Evolutionary conservation across 306 rosid genomes (phyloP).

Genomic region (Quercus gilva): DNA sequence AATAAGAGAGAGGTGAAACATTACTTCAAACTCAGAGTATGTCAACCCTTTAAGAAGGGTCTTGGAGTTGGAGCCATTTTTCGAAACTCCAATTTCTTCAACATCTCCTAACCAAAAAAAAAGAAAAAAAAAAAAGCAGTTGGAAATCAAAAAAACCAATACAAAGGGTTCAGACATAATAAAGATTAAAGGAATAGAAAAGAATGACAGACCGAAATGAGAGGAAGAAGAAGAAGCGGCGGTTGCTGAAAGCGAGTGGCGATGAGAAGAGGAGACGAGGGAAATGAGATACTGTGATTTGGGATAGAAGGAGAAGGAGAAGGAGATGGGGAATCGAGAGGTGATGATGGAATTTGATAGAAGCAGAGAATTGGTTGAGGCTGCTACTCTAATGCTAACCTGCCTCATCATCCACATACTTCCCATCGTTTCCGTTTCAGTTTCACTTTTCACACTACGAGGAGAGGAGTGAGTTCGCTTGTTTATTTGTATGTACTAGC

Average conservation of each 20-base stretch:
- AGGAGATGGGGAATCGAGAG: conserved; percentile 14
- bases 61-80: conserved; percentile 44
- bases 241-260: conserved; percentile 44
- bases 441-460: no score
- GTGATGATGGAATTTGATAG: conserved; percentile 25
- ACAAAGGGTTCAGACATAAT: background rate
- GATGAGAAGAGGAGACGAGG: conserved; percentile 25
- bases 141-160: background rate
- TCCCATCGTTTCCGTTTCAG: background rate
- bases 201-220: conserved; percentile 32
- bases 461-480: no score
- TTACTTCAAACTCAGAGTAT: conserved; percentile 73
- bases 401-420: conserved; percentile 55
- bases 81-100: conserved; percentile 19
- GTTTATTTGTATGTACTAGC: no score
- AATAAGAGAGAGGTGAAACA: background rate
- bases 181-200: no score
- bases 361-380: conserved; percentile 20
- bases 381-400: conserved; percentile 24
- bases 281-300: conserved; percentile 25
- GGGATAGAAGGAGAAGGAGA: conserved; percentile 27
- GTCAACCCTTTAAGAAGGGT: conserved; percentile 75
- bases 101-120: conserved; percentile 24
- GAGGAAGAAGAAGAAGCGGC: conserved; percentile 23
- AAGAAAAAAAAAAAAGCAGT: conserved; percentile 1